Evolutionary conservation across 2,329 filamentous ascomycete species (phyloP), one percentile per base, ranked within the genome.

Genomic region (Xylariomycetidae sp.): DNA sequence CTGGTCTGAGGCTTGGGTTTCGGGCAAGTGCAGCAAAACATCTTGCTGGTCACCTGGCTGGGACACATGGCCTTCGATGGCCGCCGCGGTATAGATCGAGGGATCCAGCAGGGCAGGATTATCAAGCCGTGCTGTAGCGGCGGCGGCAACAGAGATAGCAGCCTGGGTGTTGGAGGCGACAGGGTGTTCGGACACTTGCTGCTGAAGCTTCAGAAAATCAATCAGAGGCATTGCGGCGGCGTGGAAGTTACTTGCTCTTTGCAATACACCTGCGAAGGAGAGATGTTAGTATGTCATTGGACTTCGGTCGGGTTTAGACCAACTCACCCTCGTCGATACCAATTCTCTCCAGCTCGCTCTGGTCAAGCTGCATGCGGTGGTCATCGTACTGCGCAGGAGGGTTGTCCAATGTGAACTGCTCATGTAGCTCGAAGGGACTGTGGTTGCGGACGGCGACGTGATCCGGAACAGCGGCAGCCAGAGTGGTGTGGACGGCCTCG

Each of bases 391-490:
- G 65, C 12, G 65, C 47, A 1, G 73, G 68, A 2, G 71, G 68
- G 32, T 77, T 72, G 15, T 79, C 74, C 4, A 76, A 50, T 2
- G 72, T 72, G 48, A 72, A 77, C 26, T 77, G 72, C 29, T 78
- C 74, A 23, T 77, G 72, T 9, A 76, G 50, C 42, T 77, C 72
- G 39, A 76, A 68, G 26, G 50, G 41, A 24, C 47, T 47, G 3
- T 42, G 27, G 12, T 28, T 38, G 1, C 40, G n/a, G 4, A 42
- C 32, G 8, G 29, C n/a, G 9, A 45, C 22, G 12, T 34, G 33
- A n/a, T n/a, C n/a, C 4, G 45, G 41, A 22, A 40, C 40, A 18
- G 43, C 44, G 10, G 45, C 40, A 31, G 47, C 42, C 19, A 47
- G 31, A 2, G 47, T 52, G 7, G 44, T 46, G 31, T 46, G 48